phyloP scores from a whole-genome alignment of 106 monocot genomes.

The Narthecium ossifragum region DNA sequence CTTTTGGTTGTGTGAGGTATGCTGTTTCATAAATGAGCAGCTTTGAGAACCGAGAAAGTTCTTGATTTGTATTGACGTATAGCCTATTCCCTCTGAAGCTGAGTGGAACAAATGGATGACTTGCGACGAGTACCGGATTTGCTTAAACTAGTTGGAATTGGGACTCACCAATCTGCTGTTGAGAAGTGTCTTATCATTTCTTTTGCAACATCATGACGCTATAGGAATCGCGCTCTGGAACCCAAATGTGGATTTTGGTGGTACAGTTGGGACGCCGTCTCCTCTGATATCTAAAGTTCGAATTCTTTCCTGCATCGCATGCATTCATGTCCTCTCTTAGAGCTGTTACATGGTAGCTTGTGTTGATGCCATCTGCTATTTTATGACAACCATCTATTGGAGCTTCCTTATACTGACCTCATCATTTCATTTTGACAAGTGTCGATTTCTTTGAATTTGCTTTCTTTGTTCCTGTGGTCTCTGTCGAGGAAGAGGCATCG shows the following conservation, averaged over 20 bases:
- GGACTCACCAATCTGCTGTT: constrained; percentile 11
- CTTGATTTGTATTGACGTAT: constrained; percentile 20
- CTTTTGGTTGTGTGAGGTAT: constrained; percentile 33
- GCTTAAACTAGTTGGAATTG: constrained; percentile 4
- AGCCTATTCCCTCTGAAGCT: constrained; percentile 11
- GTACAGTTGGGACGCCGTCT: constrained; percentile 3
- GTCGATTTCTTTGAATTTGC: background rate
- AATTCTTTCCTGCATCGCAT: too few species aligned
- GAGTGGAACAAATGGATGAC: constrained; percentile 13
- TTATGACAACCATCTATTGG: too few species aligned
- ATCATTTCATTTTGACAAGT: too few species aligned
- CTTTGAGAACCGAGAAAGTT: constrained; percentile 12
- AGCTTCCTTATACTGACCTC: too few species aligned
- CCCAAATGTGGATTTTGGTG: constrained; percentile 12
- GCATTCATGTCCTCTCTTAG: too few species aligned
- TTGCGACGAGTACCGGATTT: constrained; percentile 22
- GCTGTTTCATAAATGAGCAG: constrained; percentile 35
- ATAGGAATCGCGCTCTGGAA: constrained; percentile 5
- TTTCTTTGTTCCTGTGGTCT: background rate
- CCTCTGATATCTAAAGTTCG: too few species aligned
- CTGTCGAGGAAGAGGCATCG: constrained; percentile 16
- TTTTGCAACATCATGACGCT: background rate
- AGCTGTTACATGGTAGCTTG: too few species aligned
- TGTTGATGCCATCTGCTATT: too few species aligned
- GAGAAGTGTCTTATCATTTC: background rate